phyloP scores from a whole-genome alignment of 2,329 filamentous ascomycete species.

The Diplodia mutila region DNA sequence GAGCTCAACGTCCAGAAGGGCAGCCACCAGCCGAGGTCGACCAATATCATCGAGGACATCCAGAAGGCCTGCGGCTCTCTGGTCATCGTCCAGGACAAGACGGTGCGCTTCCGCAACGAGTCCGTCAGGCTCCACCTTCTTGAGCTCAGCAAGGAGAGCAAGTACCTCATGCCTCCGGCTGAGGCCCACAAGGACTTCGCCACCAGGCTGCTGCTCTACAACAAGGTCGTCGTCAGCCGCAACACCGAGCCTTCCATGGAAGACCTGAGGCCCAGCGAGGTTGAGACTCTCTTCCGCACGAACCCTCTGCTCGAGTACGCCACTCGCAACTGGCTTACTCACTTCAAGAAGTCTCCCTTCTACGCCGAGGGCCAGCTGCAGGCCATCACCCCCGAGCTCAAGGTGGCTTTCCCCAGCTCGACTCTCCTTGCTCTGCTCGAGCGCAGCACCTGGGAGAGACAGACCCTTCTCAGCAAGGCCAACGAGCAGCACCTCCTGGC shows the following conservation, averaged over 20 bases:
- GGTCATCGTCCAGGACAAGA: constrained; percentile 48
- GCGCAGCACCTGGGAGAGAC: constrained; percentile 49
- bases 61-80: constrained; percentile 46
- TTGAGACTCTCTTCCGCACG: constrained; percentile 49
- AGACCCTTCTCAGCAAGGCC: constrained; percentile 24
- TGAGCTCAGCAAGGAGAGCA: constrained; percentile 51
- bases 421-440: constrained; percentile 55
- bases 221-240: constrained; percentile 47
- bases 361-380: constrained; percentile 48
- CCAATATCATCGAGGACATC: constrained; percentile 41
- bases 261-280: constrained; percentile 43
- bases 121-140: constrained; percentile 49
- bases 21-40: constrained; percentile 36
- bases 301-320: constrained; percentile 53
- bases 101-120: constrained; percentile 49
- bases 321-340: constrained; percentile 52
- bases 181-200: constrained; percentile 54
- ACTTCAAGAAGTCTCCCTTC: constrained; percentile 53
- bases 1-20: constrained; percentile 44
- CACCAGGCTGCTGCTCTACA: constrained; percentile 49
- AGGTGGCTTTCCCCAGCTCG: constrained; percentile 52
- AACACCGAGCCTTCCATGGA: constrained; percentile 49
- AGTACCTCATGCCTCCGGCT: constrained; percentile 51
- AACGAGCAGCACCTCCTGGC: constrained; percentile 25
- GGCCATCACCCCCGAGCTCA: constrained; percentile 50